Evolutionary conservation across 2,329 filamentous ascomycete species (phyloP).

Genomic region (Diaporthe humulicola): DNA sequence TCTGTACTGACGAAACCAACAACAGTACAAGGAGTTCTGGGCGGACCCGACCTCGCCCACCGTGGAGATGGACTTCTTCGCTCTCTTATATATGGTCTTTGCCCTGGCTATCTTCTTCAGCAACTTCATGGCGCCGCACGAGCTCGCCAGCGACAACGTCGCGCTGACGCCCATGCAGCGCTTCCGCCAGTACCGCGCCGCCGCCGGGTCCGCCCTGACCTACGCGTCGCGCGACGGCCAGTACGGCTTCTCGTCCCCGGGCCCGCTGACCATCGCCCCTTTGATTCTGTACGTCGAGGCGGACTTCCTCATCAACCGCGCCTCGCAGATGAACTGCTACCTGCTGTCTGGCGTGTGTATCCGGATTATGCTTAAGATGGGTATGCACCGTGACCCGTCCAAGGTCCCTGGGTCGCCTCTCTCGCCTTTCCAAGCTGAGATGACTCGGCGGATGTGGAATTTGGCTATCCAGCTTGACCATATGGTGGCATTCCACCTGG

Average conservation of each 20-base stretch:
- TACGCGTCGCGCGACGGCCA: constrained; percentile 52
- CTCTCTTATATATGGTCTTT: constrained; percentile 63
- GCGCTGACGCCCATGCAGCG: constrained; percentile 56
- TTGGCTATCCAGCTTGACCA: constrained; percentile 71
- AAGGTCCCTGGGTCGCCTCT: constrained; percentile 59
- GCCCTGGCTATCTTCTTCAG: constrained; percentile 60
- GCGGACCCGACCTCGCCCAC: constrained; percentile 52
- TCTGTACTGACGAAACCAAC: constrained; percentile 11
- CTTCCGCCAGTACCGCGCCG: constrained; percentile 62
- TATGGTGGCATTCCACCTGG: constrained; percentile 76
- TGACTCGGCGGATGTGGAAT: constrained; percentile 67
- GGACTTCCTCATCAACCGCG: constrained; percentile 65
- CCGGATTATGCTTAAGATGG: constrained; percentile 70
- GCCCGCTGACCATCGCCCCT: constrained; percentile 61
- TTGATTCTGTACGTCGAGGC: constrained; percentile 66
- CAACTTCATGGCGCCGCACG: constrained; percentile 57
- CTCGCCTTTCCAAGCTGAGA: constrained; percentile 66
- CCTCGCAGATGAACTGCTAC: constrained; percentile 67
- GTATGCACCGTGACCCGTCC: constrained; percentile 68
- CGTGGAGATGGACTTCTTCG: constrained; percentile 61
- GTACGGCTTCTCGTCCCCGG: constrained; percentile 60
- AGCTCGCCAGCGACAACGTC: constrained; percentile 59
- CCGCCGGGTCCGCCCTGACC: constrained; percentile 65
- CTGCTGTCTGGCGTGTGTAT: constrained; percentile 63
- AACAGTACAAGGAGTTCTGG: constrained; percentile 64